These are phyloP conservation scores for Paragyromitra xinjiangensis DNA, from an alignment of 495 filamentous ascomycete genomes.

Conservation along the genomic window DNA sequence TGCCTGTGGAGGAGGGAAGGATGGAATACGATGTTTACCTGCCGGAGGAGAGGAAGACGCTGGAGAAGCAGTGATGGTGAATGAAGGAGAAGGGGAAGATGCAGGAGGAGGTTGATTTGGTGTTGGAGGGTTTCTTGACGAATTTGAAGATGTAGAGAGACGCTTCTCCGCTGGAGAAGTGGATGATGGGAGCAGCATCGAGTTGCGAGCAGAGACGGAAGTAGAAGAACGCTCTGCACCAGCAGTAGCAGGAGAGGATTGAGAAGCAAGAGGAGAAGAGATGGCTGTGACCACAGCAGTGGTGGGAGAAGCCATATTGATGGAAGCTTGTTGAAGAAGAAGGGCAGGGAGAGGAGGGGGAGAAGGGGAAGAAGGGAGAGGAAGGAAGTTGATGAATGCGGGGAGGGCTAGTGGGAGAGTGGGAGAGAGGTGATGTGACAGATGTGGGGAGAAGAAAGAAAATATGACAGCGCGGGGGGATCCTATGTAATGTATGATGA, in stretches of 20 bases:
- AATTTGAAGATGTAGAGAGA: conserved; percentile 54
- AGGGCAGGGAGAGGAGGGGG: conserved; percentile 11
- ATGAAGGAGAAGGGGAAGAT: conserved; percentile 61
- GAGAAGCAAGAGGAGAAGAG: conserved; percentile 19
- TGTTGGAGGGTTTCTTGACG: conserved; percentile 57
- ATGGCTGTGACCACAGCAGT: background rate
- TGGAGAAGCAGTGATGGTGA: conserved; percentile 66
- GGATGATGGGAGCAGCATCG: conserved; percentile 42
- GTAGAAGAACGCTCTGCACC: conserved; percentile 42
- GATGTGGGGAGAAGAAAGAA: conserved; percentile 20
- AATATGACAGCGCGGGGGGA: conserved; percentile 16
- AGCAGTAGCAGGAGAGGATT: conserved; percentile 38
- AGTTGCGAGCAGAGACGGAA: conserved; percentile 39
- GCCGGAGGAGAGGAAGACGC: conserved; percentile 66
- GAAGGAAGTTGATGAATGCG: conserved; percentile 33
- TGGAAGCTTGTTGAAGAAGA: conserved; percentile 1
- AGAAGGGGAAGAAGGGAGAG: background rate
- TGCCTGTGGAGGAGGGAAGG: conserved; percentile 66
- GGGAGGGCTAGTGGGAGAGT: conserved; percentile 9
- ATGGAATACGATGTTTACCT: conserved; percentile 66
- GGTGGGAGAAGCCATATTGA: conserved; percentile 54
- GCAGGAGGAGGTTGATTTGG: conserved; percentile 60
- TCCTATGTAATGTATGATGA: conserved; percentile 42
- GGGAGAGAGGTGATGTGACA: conserved; percentile 21
- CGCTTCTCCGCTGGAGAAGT: conserved; percentile 52